Evolutionary conservation across 1,139 yeast species (phyloP), one percentile per base, ranked within the genome.

Genomic region (Magnusiomyces clavatus): DNA sequence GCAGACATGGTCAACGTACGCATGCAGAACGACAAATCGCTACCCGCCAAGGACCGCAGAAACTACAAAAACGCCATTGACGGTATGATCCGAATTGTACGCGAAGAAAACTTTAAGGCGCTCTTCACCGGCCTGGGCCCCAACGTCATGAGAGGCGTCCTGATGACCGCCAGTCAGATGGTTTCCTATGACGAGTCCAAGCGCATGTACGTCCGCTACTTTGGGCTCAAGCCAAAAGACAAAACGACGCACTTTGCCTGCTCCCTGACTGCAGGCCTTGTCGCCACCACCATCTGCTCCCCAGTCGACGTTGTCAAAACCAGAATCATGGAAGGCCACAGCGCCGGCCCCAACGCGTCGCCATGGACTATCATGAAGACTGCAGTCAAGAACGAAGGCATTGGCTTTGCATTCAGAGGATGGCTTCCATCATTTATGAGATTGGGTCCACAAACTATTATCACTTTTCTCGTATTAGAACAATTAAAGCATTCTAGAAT

Each of bases 281-380:
- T 86, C 11, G 95, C 95, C 4, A 87, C 96, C 1, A 88, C 96
- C 0, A 85, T 86, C 19, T 88, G 96, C 66, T 85, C 95, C 1
- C 96, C 96, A 0, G 95, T 92, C 10, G 96, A 88, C 67, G 96
- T 88, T 10, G 83, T 88, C 50, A 88, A 87, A 69, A 88, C 96
- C 1, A 75, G 95, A 63, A 83, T 87, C 55, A 88, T 88, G 96
- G 70, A 72, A 17, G 74, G 78, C 45, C 36, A 34, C n/a, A 31
- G 40, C 20, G 24, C 17, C 11, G 44, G 44, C 31, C 14, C 11
- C 17, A 42, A 17, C 5, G 31, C 44, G 2, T 35, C 47, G 8
- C 84, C 88, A 1, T 51, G 78, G 2, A 58, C 69, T 2, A 80
- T 83, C 37, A 70, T 86, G 57, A 62, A 61, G 1, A 65, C 69